Conservation (phyloP, 2,329 filamentous ascomycete species). For the Truncatella angustata region DNA sequence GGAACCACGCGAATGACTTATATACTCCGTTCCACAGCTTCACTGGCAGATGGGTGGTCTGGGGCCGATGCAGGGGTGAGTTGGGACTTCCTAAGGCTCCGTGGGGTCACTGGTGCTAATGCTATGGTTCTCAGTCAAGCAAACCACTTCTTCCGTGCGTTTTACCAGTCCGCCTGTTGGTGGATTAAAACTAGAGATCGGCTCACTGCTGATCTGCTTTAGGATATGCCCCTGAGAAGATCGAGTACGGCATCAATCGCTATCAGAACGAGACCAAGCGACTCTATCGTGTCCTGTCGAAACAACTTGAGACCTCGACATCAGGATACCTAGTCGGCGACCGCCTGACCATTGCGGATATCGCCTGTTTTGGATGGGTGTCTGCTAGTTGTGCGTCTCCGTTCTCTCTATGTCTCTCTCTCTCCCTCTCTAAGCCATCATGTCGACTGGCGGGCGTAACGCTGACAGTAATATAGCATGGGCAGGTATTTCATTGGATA, state of each 20-base stretch:
- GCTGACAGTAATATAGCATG: conserved; percentile 36
- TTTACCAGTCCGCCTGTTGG: neutral
- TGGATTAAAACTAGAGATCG: neutral
- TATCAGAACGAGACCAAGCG: neutral
- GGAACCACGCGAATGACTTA: too few relatives aligned
- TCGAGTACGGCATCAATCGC: neutral
- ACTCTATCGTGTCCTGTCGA: neutral
- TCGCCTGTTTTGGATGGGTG: conserved; percentile 4
- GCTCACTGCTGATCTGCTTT: neutral
- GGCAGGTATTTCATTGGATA: conserved; percentile 60
- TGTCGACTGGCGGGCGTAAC: neutral
- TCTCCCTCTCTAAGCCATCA: neutral
- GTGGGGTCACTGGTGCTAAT: neutral
- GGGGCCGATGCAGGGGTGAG: conserved; percentile 72
- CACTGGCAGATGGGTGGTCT: conserved; percentile 78
- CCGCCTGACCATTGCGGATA: neutral
- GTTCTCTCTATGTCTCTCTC: neutral
- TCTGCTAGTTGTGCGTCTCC: neutral
- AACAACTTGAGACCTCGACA: neutral
- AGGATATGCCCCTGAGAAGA: conserved; percentile 10
- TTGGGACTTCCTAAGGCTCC: neutral
- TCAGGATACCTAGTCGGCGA: conserved; percentile 5
- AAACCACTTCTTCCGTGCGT: conserved; percentile 64
- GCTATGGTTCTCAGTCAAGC: conserved; percentile 52
- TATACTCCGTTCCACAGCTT: too few relatives aligned